These are phyloP conservation scores for Lenwebbia sp. DNA, from an alignment of 345 rosid species.

Conservation along the genomic window DNA sequence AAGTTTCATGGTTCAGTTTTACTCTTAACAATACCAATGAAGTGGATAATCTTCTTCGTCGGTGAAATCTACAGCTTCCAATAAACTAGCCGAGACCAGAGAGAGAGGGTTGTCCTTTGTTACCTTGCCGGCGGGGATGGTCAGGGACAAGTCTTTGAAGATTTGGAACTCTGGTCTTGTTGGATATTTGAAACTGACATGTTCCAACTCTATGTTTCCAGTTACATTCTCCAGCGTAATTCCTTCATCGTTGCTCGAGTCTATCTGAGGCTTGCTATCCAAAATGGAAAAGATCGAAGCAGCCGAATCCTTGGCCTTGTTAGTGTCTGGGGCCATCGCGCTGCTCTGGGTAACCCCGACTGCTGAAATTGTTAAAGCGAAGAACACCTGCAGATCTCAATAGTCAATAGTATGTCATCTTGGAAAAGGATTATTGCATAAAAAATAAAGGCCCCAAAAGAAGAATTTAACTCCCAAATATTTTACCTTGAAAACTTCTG, in stretches of 20 bases:
- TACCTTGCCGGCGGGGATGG: conserved; percentile 82
- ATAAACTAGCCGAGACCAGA: not conserved
- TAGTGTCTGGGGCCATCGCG: conserved; percentile 55
- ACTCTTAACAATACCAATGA: not conserved
- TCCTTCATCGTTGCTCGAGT: conserved; percentile 59
- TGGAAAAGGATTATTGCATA: not conserved
- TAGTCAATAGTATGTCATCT: not conserved
- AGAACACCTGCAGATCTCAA: conserved; percentile 31
- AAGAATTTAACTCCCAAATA: not conserved
- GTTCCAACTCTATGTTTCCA: conserved; percentile 51
- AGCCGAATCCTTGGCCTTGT: conserved; percentile 68
- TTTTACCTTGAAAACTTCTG: conserved; percentile 64
- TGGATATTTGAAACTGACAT: conserved; percentile 71
- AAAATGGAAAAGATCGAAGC: conserved; percentile 71
- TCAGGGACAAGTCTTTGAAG: conserved; percentile 47
- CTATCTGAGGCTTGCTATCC: conserved; percentile 58
- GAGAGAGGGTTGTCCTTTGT: not conserved
- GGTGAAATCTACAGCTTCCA: not conserved
- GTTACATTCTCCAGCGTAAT: conserved; percentile 24
- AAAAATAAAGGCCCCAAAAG: not conserved
- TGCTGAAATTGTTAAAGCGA: conserved; percentile 66
- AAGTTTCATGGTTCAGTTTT: not conserved
- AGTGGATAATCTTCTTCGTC: not conserved
- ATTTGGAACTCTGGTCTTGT: conserved; percentile 63
- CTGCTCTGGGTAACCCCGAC: conserved; percentile 61